Evolutionary conservation across 306 rosid species (phyloP).

Genomic region (Cicer pinnatifidum): DNA sequence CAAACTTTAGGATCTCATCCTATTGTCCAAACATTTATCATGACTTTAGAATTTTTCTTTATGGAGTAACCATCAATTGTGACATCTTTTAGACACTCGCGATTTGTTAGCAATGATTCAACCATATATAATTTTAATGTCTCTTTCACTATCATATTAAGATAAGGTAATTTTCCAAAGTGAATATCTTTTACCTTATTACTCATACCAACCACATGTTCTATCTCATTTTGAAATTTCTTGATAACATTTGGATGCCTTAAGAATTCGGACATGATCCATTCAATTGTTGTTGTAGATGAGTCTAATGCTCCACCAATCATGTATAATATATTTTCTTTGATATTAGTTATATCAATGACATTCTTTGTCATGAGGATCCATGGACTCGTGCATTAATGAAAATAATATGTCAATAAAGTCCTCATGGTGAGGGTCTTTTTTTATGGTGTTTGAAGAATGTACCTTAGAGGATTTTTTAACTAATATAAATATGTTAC

Average conservation of each 20-base stretch:
- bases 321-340: conserved; percentile 50
- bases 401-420: conserved; percentile 46
- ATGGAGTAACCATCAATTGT: conserved; percentile 48
- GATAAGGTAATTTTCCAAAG: conserved; percentile 41
- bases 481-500: too few relatives aligned
- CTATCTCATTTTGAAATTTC: conserved; percentile 52
- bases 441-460: not conserved
- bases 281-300: conserved; percentile 30
- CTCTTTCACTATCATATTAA: conserved; percentile 56
- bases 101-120: conserved; percentile 46
- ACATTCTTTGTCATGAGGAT: conserved; percentile 43
- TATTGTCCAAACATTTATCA: conserved; percentile 49
- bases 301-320: conserved; percentile 40
- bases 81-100: conserved; percentile 41
- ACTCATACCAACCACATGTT: conserved; percentile 41
- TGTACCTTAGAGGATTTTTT: too few relatives aligned
- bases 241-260: conserved; percentile 53
- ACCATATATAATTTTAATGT: conserved; percentile 48
- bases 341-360: conserved; percentile 46
- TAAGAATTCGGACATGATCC: conserved; percentile 57
- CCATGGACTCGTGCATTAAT: conserved; percentile 39
- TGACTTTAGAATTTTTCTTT: conserved; percentile 41
- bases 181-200: conserved; percentile 51
- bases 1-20: conserved; percentile 51
- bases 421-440: conserved; percentile 10